phyloP scores from a whole-genome alignment of 2,329 filamentous ascomycete genomes.

The Trichoderma guizhouense region DNA sequence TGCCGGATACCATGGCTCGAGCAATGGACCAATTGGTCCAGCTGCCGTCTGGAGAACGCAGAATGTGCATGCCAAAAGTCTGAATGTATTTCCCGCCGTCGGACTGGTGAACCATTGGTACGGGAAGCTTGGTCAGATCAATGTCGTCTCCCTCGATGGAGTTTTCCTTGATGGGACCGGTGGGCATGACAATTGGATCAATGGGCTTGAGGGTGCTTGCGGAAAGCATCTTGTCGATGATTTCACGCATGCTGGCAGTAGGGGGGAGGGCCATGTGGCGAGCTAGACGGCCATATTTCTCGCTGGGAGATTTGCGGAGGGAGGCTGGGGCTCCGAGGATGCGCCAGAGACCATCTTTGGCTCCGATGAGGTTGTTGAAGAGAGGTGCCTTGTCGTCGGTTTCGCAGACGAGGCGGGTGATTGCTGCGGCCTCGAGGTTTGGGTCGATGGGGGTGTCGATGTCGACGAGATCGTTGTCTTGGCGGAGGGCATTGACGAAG shows the following conservation, averaged over 20 bases:
- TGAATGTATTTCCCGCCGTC: not conserved
- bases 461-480: constrained; percentile 43
- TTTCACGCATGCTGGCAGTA: constrained; percentile 31
- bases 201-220: not conserved
- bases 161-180: not conserved
- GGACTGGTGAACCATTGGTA: not conserved
- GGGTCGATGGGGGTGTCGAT: constrained; percentile 43
- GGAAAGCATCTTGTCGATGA: constrained; percentile 40
- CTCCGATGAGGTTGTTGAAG: constrained; percentile 50
- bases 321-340: constrained; percentile 45
- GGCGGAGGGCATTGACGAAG: constrained; percentile 42
- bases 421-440: constrained; percentile 45
- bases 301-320: constrained; percentile 31
- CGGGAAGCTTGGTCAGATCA: not conserved
- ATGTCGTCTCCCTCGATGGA: constrained; percentile 1
- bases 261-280: constrained; percentile 40
- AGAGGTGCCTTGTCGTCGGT: constrained; percentile 46
- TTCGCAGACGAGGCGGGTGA: constrained; percentile 45
- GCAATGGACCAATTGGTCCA: constrained; percentile 38
- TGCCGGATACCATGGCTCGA: constrained; percentile 46
- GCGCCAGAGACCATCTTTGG: constrained; percentile 43
- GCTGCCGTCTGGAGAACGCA: not conserved
- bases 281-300: constrained; percentile 41
- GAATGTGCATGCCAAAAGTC: not conserved
- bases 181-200: not conserved